phyloP scores from a whole-genome alignment of 2,329 filamentous ascomycete genomes.

The Epichloe amarillans region DNA sequence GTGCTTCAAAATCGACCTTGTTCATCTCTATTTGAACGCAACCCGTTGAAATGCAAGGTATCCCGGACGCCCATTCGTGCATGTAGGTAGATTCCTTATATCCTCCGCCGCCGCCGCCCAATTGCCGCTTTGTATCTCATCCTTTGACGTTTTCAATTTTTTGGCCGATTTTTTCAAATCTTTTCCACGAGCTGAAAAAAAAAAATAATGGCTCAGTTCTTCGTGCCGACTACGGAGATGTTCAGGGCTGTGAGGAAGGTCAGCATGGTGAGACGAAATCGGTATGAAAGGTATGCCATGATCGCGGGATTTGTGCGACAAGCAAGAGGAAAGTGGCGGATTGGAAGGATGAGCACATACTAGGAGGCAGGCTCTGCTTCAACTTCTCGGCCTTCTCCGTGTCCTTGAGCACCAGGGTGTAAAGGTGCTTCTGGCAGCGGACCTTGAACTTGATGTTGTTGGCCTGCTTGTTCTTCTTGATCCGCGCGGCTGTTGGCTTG shows the following conservation, averaged over 20 bases:
- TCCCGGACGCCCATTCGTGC: constrained; percentile 41
- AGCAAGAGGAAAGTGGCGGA: not conserved
- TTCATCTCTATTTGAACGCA: constrained; percentile 23
- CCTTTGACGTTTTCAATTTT: constrained; percentile 12
- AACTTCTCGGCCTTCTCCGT: constrained; percentile 99
- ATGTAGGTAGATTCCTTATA: constrained; percentile 22
- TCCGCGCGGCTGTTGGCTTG: constrained; percentile 54
- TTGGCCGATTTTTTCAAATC: not conserved
- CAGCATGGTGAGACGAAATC: too few relatives aligned
- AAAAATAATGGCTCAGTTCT: constrained; percentile 26
- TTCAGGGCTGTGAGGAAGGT: constrained; percentile 26
- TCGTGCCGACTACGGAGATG: constrained; percentile 42
- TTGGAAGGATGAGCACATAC: constrained; percentile 43
- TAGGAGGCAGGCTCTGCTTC: constrained; percentile 95
- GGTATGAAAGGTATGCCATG: too few relatives aligned
- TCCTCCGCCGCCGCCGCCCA: constrained; percentile 11
- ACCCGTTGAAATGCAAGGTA: constrained; percentile 34
- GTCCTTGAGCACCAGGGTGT: constrained; percentile 98
- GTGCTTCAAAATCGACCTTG: constrained; percentile 24
- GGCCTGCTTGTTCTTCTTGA: constrained; percentile 89
- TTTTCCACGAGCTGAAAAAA: not conserved
- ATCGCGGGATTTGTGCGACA: too few relatives aligned
- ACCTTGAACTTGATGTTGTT: constrained; percentile 99
- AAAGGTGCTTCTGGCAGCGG: constrained; percentile 90
- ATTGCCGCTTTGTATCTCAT: constrained; percentile 6